Base-by-base conservation (phyloP, 169 alveolate genomes). In the Plasmodium berghei region DNA sequence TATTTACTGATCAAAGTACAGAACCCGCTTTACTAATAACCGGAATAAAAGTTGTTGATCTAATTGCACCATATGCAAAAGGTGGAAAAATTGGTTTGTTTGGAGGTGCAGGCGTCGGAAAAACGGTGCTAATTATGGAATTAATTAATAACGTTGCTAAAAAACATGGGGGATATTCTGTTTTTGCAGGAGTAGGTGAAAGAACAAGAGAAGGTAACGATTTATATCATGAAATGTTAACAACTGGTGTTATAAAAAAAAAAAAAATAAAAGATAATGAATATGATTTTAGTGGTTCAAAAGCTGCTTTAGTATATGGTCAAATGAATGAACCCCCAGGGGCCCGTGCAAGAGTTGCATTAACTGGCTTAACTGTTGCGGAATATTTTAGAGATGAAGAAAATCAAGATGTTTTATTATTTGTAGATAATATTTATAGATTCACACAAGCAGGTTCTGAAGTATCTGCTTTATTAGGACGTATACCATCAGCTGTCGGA, bases 91-190 rank as follows among this genome's bases (percentile, higher is more conserved):
- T 98, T 69, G 99, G 99, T 69, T 96, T 98, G 24, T 98, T 98
- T 93, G 99, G 99, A 2, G 99, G 99, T 52, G 99, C 99, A 10
- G 99, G 99, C n/a, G 99, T 98, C 66, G 99, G 99, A 9, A 98
- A 98, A 94, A 98, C 99, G 10, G 99, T 98, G 89, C 93, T 98
- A 34, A 98, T 98, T 91, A 97, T 97, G 99, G 99, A 98, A 89
- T 96, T 98, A 75, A 98, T 98, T 77, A 98, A 98, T 93, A 98
- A 98, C 93, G 99, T 98, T 42, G 99, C 99, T 72, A 96, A 96
- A 92, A 97, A 96, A 87, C 99, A 98, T 92, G 99, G 99, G 28
- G 99, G 99, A 12, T 98, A 96, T 95, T 97, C 99, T 18, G 99
- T 98, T 59, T 98, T 97, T 89, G 99, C 99, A 3, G 99, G 99